Evolutionary conservation across 352 stramenopile species (phyloP).

Genomic region (Phytophthora sojae): DNA sequence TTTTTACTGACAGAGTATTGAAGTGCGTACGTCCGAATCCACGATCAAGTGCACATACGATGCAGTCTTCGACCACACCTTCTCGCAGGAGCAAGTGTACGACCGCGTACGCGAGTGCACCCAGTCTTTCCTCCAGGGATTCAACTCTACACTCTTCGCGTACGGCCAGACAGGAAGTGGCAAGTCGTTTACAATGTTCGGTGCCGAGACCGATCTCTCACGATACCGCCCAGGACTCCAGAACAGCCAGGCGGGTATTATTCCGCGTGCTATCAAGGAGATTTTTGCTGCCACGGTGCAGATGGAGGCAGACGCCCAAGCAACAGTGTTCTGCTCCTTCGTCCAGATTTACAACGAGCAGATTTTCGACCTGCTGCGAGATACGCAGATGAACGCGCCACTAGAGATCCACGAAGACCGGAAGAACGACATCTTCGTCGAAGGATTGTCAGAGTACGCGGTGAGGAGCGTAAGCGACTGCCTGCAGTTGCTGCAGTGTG

Average conservation of each 20-base stretch:
- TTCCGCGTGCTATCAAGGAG: slow-evolving; percentile 90
- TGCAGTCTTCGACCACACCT: slow-evolving; percentile 78
- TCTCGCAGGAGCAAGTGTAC: slow-evolving; percentile 84
- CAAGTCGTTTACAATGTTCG: slow-evolving; percentile 92
- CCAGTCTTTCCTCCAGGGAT: slow-evolving; percentile 80
- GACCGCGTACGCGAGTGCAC: slow-evolving; percentile 80
- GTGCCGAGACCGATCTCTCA: slow-evolving; percentile 73
- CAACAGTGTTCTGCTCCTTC: slow-evolving; percentile 83
- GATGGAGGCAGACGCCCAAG: slow-evolving; percentile 55
- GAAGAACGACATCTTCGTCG: slow-evolving; percentile 90
- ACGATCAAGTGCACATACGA: slow-evolving; percentile 86
- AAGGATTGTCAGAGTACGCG: slow-evolving; percentile 92
- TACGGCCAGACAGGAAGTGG: slow-evolving; percentile 88
- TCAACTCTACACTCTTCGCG: slow-evolving; percentile 88
- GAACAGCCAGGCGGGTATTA: slow-evolving; percentile 88
- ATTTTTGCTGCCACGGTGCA: slow-evolving; percentile 80
- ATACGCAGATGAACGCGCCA: slow-evolving; percentile 75
- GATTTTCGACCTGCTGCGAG: slow-evolving; percentile 89
- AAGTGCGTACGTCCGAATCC: slow-evolving; percentile 72
- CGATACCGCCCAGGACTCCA: slow-evolving; percentile 78
- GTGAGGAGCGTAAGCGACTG: slow-evolving; percentile 88
- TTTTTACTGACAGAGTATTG: slow-evolving; percentile 62
- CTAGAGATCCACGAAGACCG: slow-evolving; percentile 89
- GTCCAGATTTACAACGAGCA: slow-evolving; percentile 95
- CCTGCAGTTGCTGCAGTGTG: slow-evolving; percentile 82